These are phyloP conservation scores for Aspergillus haitiensis DNA, from an alignment of 495 filamentous ascomycete species.

Conservation along the genomic window DNA sequence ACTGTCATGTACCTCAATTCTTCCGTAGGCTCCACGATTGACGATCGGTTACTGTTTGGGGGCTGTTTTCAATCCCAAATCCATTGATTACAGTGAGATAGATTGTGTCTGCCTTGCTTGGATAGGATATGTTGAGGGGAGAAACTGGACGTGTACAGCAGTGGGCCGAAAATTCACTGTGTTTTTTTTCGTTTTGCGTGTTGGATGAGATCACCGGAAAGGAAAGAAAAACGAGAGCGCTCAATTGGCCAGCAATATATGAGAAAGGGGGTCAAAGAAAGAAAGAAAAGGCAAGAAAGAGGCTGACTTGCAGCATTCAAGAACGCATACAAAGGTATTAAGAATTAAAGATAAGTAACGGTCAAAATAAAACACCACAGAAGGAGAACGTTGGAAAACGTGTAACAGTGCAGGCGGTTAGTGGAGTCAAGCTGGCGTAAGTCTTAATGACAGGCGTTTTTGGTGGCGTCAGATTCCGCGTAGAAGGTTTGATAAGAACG, in stretches of 20 bases:
- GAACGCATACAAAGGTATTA: background rate
- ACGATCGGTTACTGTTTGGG: background rate
- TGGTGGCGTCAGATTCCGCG: constrained; percentile 18
- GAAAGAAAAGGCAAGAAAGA: background rate
- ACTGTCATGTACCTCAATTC: constrained; percentile 3
- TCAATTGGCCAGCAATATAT: constrained; percentile 15
- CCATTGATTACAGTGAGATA: background rate
- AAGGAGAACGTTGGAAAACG: constrained; percentile 2
- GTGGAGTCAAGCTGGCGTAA: constrained; percentile 9
- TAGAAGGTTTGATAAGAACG: constrained; percentile 4
- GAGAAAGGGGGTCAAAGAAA: background rate
- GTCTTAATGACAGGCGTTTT: constrained; percentile 10
- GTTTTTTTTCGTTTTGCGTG: constrained; percentile 3
- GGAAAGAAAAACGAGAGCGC: constrained; percentile 1
- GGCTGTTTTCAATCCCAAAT: background rate
- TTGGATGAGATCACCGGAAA: constrained; percentile 4
- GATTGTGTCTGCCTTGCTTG: constrained; percentile 8
- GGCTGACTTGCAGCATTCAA: constrained; percentile 7
- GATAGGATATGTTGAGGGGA: background rate
- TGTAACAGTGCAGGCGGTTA: background rate
- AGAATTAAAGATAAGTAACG: constrained; percentile 2
- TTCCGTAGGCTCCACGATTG: constrained; percentile 20
- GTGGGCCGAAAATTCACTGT: background rate
- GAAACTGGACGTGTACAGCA: constrained; percentile 9
- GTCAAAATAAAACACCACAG: background rate